Evolutionary conservation across 495 filamentous ascomycete genomes (phyloP), one percentile per base, ranked within the genome.

Genomic region (Neurospora sp.): DNA sequence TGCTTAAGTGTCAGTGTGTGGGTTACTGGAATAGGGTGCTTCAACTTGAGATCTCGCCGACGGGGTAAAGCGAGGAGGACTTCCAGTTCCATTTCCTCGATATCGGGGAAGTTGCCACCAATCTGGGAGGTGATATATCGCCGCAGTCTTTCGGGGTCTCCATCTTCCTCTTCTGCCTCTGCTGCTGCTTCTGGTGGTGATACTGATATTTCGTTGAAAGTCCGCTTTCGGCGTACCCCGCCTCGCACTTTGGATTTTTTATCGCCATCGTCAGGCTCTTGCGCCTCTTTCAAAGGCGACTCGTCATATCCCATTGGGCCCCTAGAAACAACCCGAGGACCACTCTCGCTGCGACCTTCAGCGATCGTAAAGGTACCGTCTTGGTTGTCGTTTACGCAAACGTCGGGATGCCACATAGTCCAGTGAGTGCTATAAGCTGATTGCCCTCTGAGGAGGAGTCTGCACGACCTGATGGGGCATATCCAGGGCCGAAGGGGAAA

Each of bases 401-500:
- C 42, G 31, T 27, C 16, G 22, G 35, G 16, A 14, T 11, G 22
- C 31, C 31, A 46, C 37, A 35, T 65, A 73, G 16, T 69, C 40
- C 75, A 77, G 46, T 77, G 75, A 22, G 14, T 38, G 11, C 73
- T 72, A 2, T 73, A 53, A n/a, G 22, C 27, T 18, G 4, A 9
- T 37, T 53, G 31, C 10, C n/a, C 11, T 22, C 38, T 75, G 48
- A 41, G 71, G 14, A 46, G 68, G 11, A 37, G 12, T 27, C 75
- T 16, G 68, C 75, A 77, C 1, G 75, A 72, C 27, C 75, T 71
- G 41, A 77, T 37, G 20, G 75, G 75, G 53, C 75, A 77, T 10
- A 77, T 68, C 71, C 71, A 77, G 0, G 71, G 73, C 5, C 73
- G 69, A 20, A 48, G 20, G 22, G 69, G 70, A 16, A 22, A 37